Percentiles rank a stretch among this genome's conserved stretches.
phyloP scores from a whole-genome alignment of 1,284 basidiomycete genomes.

The Ceratobasidium papillatum region DNA sequence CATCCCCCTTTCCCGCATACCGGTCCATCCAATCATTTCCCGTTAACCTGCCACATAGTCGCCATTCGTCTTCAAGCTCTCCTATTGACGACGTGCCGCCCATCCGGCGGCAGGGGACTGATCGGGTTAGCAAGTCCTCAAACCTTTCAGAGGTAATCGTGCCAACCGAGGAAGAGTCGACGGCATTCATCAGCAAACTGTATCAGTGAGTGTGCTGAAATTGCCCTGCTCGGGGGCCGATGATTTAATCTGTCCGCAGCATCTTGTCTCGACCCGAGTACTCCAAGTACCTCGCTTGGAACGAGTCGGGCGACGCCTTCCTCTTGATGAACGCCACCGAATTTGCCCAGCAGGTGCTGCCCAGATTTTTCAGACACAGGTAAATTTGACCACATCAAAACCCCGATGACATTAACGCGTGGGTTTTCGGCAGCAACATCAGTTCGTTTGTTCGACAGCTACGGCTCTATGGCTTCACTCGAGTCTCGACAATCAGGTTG shows the following conservation, averaged over 20 bases:
- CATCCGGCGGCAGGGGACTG: slow-evolving; percentile 30
- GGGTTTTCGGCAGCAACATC: slow-evolving; percentile 43
- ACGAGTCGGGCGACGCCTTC: slow-evolving; percentile 44
- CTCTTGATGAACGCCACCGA: slow-evolving; percentile 45
- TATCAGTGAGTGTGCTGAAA: slow-evolving; percentile 40
- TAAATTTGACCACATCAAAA: slow-evolving; percentile 27
- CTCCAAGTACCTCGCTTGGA: slow-evolving; percentile 44
- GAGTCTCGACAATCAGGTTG: slow-evolving; percentile 44
- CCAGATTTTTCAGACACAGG: slow-evolving; percentile 47
- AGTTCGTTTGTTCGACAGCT: slow-evolving; percentile 45
- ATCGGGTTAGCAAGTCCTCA: slow-evolving; percentile 30
- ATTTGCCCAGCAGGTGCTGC: slow-evolving; percentile 43
- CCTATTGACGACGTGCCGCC: slow-evolving; percentile 35
- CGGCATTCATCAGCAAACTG: slow-evolving; percentile 43
- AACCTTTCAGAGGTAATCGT: slow-evolving; percentile 35
- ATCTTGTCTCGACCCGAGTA: slow-evolving; percentile 42
- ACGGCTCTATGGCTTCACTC: slow-evolving; percentile 44
- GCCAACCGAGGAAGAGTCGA: slow-evolving; percentile 39
- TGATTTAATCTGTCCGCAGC: slow-evolving; percentile 27
- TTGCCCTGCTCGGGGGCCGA: neutral
- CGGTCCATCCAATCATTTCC: slow-evolving; percentile 38
- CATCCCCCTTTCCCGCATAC: slow-evolving; percentile 38
- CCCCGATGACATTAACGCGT: slow-evolving; percentile 25
- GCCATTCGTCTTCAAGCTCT: slow-evolving; percentile 38
- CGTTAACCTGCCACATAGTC: slow-evolving; percentile 34